Conservation (phyloP, 768 basidiomycete genomes). For the Termitomyces eurrhizus region DNA sequence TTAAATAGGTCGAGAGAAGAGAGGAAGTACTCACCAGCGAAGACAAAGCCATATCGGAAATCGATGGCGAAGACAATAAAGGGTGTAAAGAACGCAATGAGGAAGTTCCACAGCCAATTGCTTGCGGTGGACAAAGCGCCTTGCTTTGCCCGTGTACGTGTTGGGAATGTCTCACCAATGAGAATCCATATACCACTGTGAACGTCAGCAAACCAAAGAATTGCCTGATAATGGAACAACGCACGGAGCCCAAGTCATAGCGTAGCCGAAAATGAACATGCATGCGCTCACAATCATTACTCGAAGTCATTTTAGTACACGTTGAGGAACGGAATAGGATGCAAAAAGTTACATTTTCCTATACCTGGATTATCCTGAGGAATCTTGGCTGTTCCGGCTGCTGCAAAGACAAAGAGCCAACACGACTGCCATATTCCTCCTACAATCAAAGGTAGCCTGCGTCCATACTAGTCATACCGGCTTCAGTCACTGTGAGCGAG, state of each 20-base stretch:
- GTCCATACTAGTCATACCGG: conserved; percentile 45
- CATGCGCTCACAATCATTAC: conserved; percentile 68
- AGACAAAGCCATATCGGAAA: conserved; percentile 68
- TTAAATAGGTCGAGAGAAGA: not conserved
- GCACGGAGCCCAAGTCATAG: conserved; percentile 65
- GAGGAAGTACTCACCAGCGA: conserved; percentile 41
- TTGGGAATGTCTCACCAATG: conserved; percentile 75
- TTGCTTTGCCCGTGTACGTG: conserved; percentile 67
- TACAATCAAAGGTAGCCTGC: conserved; percentile 58
- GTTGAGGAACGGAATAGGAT: not conserved
- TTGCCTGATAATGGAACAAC: conserved; percentile 7
- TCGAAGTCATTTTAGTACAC: conserved; percentile 14
- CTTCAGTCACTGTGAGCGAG: not conserved
- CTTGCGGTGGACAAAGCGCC: conserved; percentile 59
- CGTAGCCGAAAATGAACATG: conserved; percentile 69
- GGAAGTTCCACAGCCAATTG: conserved; percentile 71
- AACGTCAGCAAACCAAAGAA: not conserved
- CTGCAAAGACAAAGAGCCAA: conserved; percentile 73
- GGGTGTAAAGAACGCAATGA: conserved; percentile 76
- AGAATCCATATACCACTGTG: conserved; percentile 67
- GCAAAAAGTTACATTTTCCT: conserved; percentile 42
- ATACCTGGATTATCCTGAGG: conserved; percentile 44
- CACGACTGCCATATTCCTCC: conserved; percentile 68
- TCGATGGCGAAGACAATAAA: conserved; percentile 56
- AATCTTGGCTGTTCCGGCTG: conserved; percentile 62